These are phyloP conservation scores for Mytilinidion resinicola DNA, from an alignment of 495 filamentous ascomycete species.

Conservation along the genomic window DNA sequence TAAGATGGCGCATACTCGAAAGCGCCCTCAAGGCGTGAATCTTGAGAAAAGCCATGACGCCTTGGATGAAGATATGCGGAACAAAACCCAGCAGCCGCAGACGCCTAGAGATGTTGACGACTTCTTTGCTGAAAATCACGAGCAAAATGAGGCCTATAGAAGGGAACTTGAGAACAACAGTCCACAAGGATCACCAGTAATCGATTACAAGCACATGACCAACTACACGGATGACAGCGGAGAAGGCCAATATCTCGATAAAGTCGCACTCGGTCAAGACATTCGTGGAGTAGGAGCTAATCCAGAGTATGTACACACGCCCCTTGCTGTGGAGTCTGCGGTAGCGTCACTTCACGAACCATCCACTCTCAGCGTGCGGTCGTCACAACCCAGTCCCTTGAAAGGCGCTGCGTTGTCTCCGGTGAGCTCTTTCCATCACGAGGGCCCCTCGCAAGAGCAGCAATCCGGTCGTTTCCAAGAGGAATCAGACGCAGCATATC, in stretches of 20 bases:
- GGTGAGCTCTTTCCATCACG: conserved; percentile 11
- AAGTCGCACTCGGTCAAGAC: conserved; percentile 57
- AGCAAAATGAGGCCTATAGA: conserved; percentile 48
- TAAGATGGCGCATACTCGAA: conserved; percentile 43
- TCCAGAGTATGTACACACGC: conserved; percentile 65
- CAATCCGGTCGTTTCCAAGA: neutral
- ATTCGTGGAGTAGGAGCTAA: conserved; percentile 64
- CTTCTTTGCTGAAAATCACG: conserved; percentile 50
- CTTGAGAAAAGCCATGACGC: conserved; percentile 45
- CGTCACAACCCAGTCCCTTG: conserved; percentile 23
- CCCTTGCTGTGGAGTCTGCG: conserved; percentile 71
- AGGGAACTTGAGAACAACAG: conserved; percentile 45
- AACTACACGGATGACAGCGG: conserved; percentile 64
- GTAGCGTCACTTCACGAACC: conserved; percentile 82
- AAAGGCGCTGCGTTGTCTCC: conserved; percentile 12
- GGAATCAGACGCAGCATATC: neutral
- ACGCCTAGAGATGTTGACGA: conserved; percentile 40
- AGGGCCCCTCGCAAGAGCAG: neutral
- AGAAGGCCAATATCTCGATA: conserved; percentile 53
- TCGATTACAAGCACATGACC: conserved; percentile 52
- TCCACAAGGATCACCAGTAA: conserved; percentile 39
- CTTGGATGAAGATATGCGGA: conserved; percentile 37
- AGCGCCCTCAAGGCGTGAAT: conserved; percentile 48
- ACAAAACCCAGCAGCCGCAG: conserved; percentile 37
- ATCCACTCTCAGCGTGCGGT: conserved; percentile 57